Percentiles rank a stretch among this genome's conserved stretches.
Conservation (phyloP, 1,284 basidiomycete species). For the Takashimella koratensis region DNA sequence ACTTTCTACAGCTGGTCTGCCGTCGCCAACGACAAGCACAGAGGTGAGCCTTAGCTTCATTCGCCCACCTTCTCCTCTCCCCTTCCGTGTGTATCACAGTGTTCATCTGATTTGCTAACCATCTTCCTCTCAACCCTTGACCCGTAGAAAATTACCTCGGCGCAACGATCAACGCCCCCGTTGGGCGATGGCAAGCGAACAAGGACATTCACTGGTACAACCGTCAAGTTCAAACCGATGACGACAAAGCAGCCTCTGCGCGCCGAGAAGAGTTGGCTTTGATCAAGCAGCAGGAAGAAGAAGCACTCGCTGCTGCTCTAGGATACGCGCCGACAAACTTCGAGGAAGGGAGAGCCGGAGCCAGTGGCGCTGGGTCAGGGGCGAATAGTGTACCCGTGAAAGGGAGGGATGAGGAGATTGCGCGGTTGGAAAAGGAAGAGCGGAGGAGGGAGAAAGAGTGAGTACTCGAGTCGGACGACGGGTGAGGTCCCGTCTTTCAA, state of each 20-base stretch:
- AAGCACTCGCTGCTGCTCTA: conserved; percentile 75
- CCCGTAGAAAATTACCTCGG: conserved; percentile 74
- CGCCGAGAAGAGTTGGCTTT: conserved; percentile 63
- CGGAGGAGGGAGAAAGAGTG: conserved; percentile 43
- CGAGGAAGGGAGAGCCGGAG: conserved; percentile 14
- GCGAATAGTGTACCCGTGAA: conserved; percentile 34
- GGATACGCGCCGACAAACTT: conserved; percentile 46
- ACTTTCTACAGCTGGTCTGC: conserved; percentile 75
- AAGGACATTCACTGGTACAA: conserved; percentile 92
- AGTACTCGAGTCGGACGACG: conserved; percentile 11
- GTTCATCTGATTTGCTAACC: no score
- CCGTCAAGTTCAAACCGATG: conserved; percentile 57
- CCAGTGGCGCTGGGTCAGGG: conserved; percentile 23
- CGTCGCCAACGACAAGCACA: conserved; percentile 83
- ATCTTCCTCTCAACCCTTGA: background rate
- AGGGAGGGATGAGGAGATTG: conserved; percentile 33
- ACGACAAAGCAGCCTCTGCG: conserved; percentile 44
- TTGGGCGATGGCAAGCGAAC: conserved; percentile 91
- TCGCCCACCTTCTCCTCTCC: background rate
- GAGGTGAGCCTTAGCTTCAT: conserved; percentile 56
- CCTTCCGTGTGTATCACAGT: no score
- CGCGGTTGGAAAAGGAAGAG: conserved; percentile 39
- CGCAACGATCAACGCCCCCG: conserved; percentile 85
- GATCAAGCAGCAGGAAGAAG: conserved; percentile 80
- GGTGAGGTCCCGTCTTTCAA: conserved; percentile 31